Evolutionary conservation across 2,329 filamentous ascomycete species (phyloP).

Genomic region (Fusarium camptoceras): DNA sequence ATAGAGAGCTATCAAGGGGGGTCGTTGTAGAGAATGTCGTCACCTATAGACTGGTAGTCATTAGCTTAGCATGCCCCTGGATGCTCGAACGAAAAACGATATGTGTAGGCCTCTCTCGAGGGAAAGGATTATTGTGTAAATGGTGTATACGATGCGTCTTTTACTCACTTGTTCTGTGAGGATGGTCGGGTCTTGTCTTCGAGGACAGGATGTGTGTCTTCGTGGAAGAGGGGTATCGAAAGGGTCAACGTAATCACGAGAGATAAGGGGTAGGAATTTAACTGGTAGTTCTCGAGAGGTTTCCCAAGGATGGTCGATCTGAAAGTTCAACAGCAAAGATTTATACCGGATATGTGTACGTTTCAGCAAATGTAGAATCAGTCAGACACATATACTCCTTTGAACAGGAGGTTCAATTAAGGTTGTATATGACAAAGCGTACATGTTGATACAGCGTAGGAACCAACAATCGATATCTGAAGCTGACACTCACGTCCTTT

Average conservation of each 20-base stretch:
- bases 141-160: neutral
- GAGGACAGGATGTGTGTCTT: neutral
- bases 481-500: conserved; percentile 3
- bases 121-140: neutral
- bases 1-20: neutral
- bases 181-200: neutral
- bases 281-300: neutral
- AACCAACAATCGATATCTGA: neutral
- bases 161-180: neutral
- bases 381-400: neutral
- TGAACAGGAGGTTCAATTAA: conserved; percentile 19
- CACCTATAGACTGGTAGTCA: neutral
- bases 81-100: neutral
- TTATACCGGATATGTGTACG: no score
- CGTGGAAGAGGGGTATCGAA: neutral
- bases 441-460: neutral
- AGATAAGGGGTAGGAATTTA: neutral
- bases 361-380: no score
- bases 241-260: neutral
- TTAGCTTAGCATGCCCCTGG: neutral
- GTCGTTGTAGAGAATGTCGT: neutral
- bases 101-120: rapidly evolving
- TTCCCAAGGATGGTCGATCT: no score
- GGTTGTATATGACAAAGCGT: conserved; percentile 14
- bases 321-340: no score